Conservation (phyloP, 208 protist genomes). For the Wallacemonas collosoma region DNA sequence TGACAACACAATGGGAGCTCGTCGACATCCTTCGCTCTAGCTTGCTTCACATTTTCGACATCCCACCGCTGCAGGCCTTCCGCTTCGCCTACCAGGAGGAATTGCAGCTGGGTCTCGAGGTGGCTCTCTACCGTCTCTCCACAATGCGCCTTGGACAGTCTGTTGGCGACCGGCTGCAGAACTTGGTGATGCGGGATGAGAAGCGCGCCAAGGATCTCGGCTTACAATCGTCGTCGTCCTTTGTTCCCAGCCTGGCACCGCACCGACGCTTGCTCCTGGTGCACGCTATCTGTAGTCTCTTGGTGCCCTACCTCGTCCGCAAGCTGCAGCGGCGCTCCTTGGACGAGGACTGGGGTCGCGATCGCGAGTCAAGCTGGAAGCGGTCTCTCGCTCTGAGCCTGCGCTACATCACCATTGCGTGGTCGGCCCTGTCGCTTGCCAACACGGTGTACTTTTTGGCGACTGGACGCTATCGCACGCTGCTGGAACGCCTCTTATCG, state of each 20-base stretch:
- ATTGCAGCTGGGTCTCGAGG: conserved; percentile 66
- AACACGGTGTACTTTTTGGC: conserved; percentile 89
- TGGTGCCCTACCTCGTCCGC: conserved; percentile 74
- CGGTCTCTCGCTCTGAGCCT: conserved; percentile 44
- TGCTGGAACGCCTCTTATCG: conserved; percentile 79
- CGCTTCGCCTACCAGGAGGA: conserved; percentile 85
- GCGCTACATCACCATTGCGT: conserved; percentile 44
- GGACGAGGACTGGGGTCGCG: conserved; percentile 80
- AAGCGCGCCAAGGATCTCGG: conserved; percentile 46
- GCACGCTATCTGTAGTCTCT: conserved; percentile 67
- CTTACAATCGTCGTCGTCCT: conserved; percentile 45
- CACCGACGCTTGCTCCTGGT: conserved; percentile 61
- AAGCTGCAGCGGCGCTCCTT: conserved; percentile 75
- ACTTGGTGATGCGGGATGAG: conserved; percentile 86
- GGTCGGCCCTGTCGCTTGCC: conserved; percentile 65
- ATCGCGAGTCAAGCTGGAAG: conserved; percentile 29
- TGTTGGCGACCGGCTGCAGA: conserved; percentile 81
- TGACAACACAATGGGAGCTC: conserved; percentile 75
- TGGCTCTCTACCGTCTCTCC: conserved; percentile 68
- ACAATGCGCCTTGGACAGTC: conserved; percentile 75
- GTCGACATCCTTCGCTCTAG: conserved; percentile 69
- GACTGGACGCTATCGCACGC: conserved; percentile 83
- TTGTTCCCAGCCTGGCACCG: conserved; percentile 68
- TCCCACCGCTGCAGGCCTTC: conserved; percentile 60
- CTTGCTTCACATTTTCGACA: conserved; percentile 71